Conservation (phyloP, 192 early-diverging fungal genomes). For the Backusella psychrophila region DNA sequence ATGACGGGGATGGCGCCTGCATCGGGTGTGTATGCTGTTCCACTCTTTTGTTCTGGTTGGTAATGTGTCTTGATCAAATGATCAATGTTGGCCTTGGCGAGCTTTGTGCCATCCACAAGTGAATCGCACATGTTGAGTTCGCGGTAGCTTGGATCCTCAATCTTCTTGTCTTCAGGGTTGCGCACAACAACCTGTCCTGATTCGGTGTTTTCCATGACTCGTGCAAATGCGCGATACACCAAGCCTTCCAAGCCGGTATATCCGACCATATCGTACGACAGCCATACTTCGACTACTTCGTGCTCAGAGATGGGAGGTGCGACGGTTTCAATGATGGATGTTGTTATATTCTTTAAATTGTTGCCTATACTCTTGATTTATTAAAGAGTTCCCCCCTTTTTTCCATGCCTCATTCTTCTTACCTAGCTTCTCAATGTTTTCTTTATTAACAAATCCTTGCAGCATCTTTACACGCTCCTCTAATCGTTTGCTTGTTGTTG, state of each 20-base stretch:
- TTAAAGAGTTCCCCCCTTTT: background rate
- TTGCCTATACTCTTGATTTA: conserved; percentile 29
- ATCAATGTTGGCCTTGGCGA: conserved; percentile 61
- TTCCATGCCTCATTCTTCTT: too few species aligned
- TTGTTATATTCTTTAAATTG: conserved; percentile 46
- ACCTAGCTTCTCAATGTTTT: conserved; percentile 61
- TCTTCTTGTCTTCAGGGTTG: conserved; percentile 32
- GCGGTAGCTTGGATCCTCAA: conserved; percentile 26
- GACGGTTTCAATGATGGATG: conserved; percentile 53
- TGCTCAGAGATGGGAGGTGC: conserved; percentile 60
- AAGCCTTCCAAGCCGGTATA: conserved; percentile 53
- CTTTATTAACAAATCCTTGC: conserved; percentile 47
- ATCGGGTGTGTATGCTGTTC: conserved; percentile 18
- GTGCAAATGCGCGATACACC: conserved; percentile 52
- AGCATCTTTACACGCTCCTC: conserved; percentile 52
- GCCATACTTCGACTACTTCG: conserved; percentile 59
- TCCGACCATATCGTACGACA: conserved; percentile 54
- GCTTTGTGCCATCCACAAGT: conserved; percentile 48
- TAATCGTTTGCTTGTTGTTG: conserved; percentile 34
- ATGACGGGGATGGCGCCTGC: conserved; percentile 36
- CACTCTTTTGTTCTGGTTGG: conserved; percentile 13
- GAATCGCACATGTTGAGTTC: conserved; percentile 61
- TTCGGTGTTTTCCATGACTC: conserved; percentile 60
- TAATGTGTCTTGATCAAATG: conserved; percentile 51
- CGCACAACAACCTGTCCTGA: conserved; percentile 56